phyloP scores from a whole-genome alignment of 805 yeast species.

The Candida methanosorbosa region DNA sequence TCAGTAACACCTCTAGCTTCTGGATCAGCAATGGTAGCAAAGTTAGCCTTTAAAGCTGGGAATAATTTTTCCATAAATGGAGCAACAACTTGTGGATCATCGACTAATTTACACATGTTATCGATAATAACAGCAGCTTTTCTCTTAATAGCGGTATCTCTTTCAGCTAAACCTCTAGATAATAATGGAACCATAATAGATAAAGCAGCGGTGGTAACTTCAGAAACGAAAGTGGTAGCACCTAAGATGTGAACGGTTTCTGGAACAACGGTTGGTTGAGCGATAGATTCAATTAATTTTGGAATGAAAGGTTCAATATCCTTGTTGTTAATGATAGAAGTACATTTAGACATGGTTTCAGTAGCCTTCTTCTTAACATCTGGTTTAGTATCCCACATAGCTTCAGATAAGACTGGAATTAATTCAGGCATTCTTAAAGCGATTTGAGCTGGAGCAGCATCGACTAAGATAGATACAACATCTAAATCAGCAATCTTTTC shows the following conservation, averaged over 20 bases:
- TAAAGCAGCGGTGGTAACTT: conserved; percentile 98
- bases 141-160: conserved; percentile 99
- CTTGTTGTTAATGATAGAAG: conserved; percentile 98
- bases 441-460: conserved; percentile 89
- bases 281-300: conserved; percentile 92
- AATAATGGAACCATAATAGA: conserved; percentile 99
- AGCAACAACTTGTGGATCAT: conserved; percentile 99
- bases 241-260: conserved; percentile 98
- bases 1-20: conserved; percentile 98
- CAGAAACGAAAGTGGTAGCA: conserved; percentile 99
- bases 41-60: conserved; percentile 94
- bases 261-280: conserved; percentile 94
- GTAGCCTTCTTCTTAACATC: conserved; percentile 97
- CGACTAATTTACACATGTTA: conserved; percentile 99
- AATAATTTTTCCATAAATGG: conserved; percentile 93
- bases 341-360: conserved; percentile 89
- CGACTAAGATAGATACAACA: conserved; percentile 82
- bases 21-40: conserved; percentile 97
- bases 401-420: conserved; percentile 96
- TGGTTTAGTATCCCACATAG: conserved; percentile 99
- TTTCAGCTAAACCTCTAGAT: conserved; percentile 99
- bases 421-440: conserved; percentile 99
- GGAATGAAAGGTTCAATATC: conserved; percentile 99
- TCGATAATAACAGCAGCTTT: conserved; percentile 99
- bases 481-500: conserved; percentile 89